Percentiles rank a stretch among this genome's conserved stretches.
These are phyloP conservation scores for Inonotus obliquus DNA, from an alignment of 1,284 basidiomycete species.

Conservation along the genomic window DNA sequence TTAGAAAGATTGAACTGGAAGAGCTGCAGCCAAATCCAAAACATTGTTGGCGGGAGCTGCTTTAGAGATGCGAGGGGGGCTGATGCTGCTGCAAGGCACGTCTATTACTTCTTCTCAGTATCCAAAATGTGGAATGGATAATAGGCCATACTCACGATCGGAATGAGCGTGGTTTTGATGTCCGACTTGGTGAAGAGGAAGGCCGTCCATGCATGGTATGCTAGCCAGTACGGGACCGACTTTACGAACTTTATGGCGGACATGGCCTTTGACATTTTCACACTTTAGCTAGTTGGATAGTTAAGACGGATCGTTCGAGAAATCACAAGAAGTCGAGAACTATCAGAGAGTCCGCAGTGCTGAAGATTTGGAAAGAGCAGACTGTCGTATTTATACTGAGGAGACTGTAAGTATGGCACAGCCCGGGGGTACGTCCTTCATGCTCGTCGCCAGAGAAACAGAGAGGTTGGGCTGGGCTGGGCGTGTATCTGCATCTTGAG, in stretches of 20 bases:
- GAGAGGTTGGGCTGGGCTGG: not conserved
- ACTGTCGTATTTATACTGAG: not conserved
- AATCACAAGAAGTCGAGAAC: not conserved
- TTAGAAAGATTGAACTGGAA: conserved; percentile 40
- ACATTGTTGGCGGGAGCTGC: conserved; percentile 21
- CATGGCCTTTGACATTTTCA: not conserved
- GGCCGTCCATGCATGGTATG: conserved; percentile 14
- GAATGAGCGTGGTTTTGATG: conserved; percentile 34
- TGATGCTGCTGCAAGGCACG: conserved; percentile 24
- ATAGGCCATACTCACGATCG: conserved; percentile 28
- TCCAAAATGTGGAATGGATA: not conserved
- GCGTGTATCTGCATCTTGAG: not conserved
- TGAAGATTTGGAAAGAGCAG: not conserved
- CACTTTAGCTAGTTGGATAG: not conserved
- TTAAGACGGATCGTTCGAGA: not conserved
- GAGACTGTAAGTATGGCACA: not conserved
- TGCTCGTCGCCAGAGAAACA: not conserved
- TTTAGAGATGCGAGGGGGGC: conserved; percentile 25
- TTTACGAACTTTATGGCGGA: not conserved
- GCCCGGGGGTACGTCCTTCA: not conserved
- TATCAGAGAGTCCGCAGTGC: too few species aligned
- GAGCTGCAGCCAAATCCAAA: conserved; percentile 43
- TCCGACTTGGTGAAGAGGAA: conserved; percentile 36
- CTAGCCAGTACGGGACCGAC: not conserved
- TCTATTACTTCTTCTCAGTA: not conserved